Base-by-base conservation (phyloP, 2,329 filamentous ascomycete species). In the Zymoseptoria crescenta region DNA sequence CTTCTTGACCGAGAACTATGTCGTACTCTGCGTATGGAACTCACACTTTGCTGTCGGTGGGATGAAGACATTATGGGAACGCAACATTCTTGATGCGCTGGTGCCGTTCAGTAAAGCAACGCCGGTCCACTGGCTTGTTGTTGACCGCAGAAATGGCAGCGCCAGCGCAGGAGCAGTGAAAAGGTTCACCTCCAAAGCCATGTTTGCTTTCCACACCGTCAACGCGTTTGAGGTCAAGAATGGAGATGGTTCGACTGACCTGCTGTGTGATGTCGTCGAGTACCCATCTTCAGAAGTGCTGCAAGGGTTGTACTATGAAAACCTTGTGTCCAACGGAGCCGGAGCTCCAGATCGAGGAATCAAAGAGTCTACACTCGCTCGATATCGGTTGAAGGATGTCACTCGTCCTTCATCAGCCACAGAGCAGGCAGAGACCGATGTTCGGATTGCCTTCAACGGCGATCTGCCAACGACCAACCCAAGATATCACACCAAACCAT, bases 151-250 rank as follows among this genome's bases (percentile, higher is more conserved):
- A 3, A 73, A 77, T 2, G 80, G 79, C 3, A 78, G 79, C 52
- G 89, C 89, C 0, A 80, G 78, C 4, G 78, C 78, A 49, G 89
- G 89, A 0, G 75, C 94, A 0, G 80, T 94, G 0, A 86, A 83
- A 7, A 82, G 80, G 1, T 92, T 88, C 67, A 81, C 86, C 20
- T 87, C 83, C 16, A 79, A 83, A 0, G 81, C 87, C 0, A 85
- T 85, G 52, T 95, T 92, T 76, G 87, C 84, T 73, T 95, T 95
- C 72, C 90, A 96, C 74, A 84, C 83, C 0, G 77, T 90, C 69
- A 95, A 95, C 65, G 83, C 88, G 0, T 94, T 86, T 70, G 88
- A 93, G 67, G 81, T 88, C 49, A 63, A 65, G 73, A 0, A 56
- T 71, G 45, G 30, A 13, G 53, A 57, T 54, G 56, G 28, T 55